A percentile compares a stretch with the other conserved stretches of the same genome.
Evolutionary conservation across 352 stramenopile species (phyloP).

Genomic region (Thraustotheca clavata): DNA sequence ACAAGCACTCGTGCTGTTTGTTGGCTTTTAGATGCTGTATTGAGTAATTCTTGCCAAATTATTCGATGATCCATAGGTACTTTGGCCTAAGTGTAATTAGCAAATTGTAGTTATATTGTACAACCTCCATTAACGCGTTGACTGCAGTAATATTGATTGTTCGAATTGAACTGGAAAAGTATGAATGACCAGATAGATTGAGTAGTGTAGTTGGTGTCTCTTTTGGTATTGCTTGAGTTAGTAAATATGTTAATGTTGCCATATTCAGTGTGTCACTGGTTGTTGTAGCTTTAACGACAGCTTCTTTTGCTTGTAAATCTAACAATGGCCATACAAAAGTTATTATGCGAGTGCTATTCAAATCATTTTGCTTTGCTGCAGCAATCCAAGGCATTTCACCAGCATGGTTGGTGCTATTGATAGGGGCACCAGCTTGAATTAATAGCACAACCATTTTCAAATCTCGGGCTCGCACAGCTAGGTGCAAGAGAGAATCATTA

Average conservation of each 20-base stretch:
- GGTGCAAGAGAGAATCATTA: slow-evolving; percentile 19
- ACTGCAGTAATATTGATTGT: background rate
- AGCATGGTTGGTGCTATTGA: slow-evolving; percentile 8
- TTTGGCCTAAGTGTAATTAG: background rate
- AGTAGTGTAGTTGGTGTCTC: background rate
- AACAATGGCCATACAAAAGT: slow-evolving; percentile 5
- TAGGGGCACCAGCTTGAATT: background rate
- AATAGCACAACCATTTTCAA: background rate
- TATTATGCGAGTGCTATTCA: background rate
- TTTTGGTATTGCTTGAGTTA: slow-evolving; percentile 7
- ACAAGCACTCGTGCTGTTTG: background rate
- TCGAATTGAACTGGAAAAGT: slow-evolving; percentile 4
- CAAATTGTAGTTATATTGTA: background rate
- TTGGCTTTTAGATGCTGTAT: background rate
- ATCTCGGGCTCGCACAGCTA: background rate
- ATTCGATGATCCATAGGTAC: background rate
- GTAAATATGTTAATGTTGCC: background rate
- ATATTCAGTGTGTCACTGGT: background rate
- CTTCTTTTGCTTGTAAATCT: background rate
- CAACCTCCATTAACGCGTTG: background rate
- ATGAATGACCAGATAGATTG: background rate
- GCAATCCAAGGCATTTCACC: slow-evolving; percentile 7
- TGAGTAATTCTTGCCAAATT: background rate
- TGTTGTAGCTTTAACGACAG: background rate
- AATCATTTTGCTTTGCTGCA: background rate